These are phyloP conservation scores for Wickerhamomyces chaumierensis DNA, from an alignment of 805 yeast genomes.

Conservation along the genomic window DNA sequence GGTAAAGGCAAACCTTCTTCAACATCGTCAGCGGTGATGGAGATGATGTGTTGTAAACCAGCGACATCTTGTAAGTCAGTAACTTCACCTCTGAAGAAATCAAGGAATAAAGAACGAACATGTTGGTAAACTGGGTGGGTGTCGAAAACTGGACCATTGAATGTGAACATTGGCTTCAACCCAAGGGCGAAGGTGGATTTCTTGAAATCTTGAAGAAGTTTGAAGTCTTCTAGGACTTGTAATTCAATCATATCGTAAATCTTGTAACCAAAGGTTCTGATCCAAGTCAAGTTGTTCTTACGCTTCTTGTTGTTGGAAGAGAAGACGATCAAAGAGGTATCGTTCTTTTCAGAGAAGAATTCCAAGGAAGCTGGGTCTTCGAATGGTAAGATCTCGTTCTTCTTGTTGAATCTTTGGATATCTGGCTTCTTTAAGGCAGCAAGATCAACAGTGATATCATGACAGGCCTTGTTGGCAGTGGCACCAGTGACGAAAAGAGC, in stretches of 20 bases:
- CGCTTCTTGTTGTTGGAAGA: constrained; percentile 80
- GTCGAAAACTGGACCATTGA: constrained; percentile 89
- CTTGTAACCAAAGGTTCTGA: constrained; percentile 83
- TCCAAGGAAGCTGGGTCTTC: constrained; percentile 81
- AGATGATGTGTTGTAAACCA: constrained; percentile 84
- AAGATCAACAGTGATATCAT: constrained; percentile 82
- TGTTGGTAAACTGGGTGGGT: constrained; percentile 79
- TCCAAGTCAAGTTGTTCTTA: constrained; percentile 81
- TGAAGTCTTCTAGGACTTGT: constrained; percentile 54
- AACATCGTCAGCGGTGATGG: constrained; percentile 67
- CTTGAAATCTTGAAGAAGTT: constrained; percentile 71
- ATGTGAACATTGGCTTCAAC: constrained; percentile 85
- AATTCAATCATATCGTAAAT: constrained; percentile 92
- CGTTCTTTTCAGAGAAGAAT: constrained; percentile 92
- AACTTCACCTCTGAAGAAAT: constrained; percentile 80
- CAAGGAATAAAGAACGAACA: constrained; percentile 78
- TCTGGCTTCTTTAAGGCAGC: constrained; percentile 87
- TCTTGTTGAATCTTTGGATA: constrained; percentile 75
- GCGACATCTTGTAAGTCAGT: constrained; percentile 84
- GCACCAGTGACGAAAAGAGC: constrained; percentile 90
- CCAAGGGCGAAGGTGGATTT: constrained; percentile 78
- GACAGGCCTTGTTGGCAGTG: constrained; percentile 65
- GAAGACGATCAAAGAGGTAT: constrained; percentile 72
- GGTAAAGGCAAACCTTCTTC: constrained; percentile 67
- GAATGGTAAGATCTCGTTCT: constrained; percentile 85